Conservation (phyloP, 768 basidiomycete species). For the Trametes meyenii region DNA sequence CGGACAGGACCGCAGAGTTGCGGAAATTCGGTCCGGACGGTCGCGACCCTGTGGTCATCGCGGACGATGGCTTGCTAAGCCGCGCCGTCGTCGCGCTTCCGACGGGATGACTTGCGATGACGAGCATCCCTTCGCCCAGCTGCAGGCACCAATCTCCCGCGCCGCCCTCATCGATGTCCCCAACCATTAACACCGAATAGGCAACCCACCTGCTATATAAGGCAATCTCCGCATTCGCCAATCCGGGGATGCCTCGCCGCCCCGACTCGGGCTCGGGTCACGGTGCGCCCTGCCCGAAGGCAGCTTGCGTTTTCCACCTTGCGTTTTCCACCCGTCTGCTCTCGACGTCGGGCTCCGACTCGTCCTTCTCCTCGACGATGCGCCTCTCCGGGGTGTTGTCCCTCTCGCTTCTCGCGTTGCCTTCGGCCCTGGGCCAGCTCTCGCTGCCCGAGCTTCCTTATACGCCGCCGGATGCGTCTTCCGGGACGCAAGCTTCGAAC, state of each 20-base stretch:
- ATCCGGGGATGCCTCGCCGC: conserved; percentile 9
- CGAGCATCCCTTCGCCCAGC: not conserved
- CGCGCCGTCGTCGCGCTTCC: not conserved
- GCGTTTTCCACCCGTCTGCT: not conserved
- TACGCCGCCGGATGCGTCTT: conserved; percentile 59
- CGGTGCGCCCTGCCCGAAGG: not conserved
- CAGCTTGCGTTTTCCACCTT: not conserved
- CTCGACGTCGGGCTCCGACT: not conserved
- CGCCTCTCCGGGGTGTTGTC: not conserved
- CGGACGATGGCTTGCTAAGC: conserved; percentile 11
- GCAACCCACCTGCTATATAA: conserved; percentile 5
- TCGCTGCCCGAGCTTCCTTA: conserved; percentile 66
- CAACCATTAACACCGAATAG: not conserved
- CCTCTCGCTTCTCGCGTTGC: conserved; percentile 1
- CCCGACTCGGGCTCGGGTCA: too few relatives aligned
- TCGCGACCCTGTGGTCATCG: not conserved
- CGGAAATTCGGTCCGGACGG: conserved; percentile 9
- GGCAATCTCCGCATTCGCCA: conserved; percentile 1
- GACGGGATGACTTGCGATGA: not conserved
- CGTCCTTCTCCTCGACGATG: conserved; percentile 3
- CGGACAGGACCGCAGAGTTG: not conserved
- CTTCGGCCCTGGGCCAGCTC: conserved; percentile 46
- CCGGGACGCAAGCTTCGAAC: conserved; percentile 45
- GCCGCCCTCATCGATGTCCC: not conserved
- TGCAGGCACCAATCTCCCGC: too few relatives aligned